Conservation (phyloP, 192 early-diverging fungal species). For the Dissophora ornata region DNA sequence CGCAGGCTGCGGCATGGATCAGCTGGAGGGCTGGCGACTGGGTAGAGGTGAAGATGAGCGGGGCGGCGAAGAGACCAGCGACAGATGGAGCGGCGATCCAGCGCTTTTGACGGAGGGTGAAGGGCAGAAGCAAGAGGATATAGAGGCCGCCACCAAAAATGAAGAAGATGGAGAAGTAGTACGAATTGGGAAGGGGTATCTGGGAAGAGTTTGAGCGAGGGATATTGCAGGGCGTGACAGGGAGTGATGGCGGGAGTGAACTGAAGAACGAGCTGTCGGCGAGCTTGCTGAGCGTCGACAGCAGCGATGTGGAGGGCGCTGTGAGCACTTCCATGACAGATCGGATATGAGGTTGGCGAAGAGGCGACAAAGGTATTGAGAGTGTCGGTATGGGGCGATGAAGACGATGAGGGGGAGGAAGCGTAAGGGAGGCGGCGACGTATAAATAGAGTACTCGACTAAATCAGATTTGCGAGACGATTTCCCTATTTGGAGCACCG, state of each 20-base stretch:
- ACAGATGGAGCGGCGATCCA: slow-evolving; percentile 29
- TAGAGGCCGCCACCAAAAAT: slow-evolving; percentile 52
- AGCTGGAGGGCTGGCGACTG: slow-evolving; percentile 26
- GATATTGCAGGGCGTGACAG: slow-evolving; percentile 17
- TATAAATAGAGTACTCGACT: no score
- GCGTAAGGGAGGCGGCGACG: no score
- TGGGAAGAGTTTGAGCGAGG: slow-evolving; percentile 9
- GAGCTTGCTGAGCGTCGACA: slow-evolving; percentile 20
- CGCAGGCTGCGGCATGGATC: slow-evolving; percentile 29
- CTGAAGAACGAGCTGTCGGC: slow-evolving; percentile 11
- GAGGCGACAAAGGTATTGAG: no score
- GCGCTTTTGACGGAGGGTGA: slow-evolving; percentile 29
- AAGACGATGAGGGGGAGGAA: background rate
- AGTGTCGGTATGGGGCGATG: background rate
- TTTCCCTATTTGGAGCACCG: no score
- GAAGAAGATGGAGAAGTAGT: slow-evolving; percentile 49
- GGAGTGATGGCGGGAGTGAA: slow-evolving; percentile 31
- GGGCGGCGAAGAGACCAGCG: slow-evolving; percentile 13
- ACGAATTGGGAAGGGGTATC: slow-evolving; percentile 19
- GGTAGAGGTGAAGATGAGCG: slow-evolving; percentile 21
- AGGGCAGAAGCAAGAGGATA: slow-evolving; percentile 32
- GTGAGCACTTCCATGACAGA: slow-evolving; percentile 27
- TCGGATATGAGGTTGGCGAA: background rate
- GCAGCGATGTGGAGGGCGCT: slow-evolving; percentile 7
- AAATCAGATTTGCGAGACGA: no score